These are phyloP conservation scores for Emergomyces pasteurianus DNA, from an alignment of 2,329 filamentous ascomycete genomes.

Conservation along the genomic window DNA sequence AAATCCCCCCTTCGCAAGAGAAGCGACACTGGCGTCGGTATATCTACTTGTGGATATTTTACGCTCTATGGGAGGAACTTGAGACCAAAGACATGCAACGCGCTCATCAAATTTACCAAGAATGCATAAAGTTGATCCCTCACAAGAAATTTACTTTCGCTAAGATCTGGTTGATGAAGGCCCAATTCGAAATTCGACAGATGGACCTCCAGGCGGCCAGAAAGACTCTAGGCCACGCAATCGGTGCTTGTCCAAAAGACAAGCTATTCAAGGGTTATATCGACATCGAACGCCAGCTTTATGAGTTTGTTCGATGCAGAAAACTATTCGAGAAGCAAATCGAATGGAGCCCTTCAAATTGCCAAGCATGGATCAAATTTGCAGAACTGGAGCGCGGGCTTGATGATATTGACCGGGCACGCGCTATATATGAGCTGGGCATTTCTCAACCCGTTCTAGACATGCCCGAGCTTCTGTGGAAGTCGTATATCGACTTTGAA, in stretches of 20 bases:
- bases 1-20: slow-evolving; percentile 87
- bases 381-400: slow-evolving; percentile 84
- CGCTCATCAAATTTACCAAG: slow-evolving; percentile 79
- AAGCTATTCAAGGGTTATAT: slow-evolving; percentile 91
- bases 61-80: slow-evolving; percentile 89
- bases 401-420: slow-evolving; percentile 75
- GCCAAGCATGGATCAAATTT: slow-evolving; percentile 92
- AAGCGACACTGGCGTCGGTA: slow-evolving; percentile 96
- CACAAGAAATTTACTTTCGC: slow-evolving; percentile 97
- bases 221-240: slow-evolving; percentile 78
- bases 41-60: slow-evolving; percentile 97
- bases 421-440: slow-evolving; percentile 86
- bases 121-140: slow-evolving; percentile 75
- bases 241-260: slow-evolving; percentile 93
- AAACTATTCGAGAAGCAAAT: slow-evolving; percentile 90
- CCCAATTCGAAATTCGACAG: slow-evolving; percentile 86
- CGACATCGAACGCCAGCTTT: slow-evolving; percentile 81
- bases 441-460: slow-evolving; percentile 73
- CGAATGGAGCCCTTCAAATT: slow-evolving; percentile 81
- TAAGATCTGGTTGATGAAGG: slow-evolving; percentile 89
- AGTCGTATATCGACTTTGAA: slow-evolving; percentile 97
- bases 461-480: slow-evolving; percentile 97
- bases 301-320: slow-evolving; percentile 85
- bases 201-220: slow-evolving; percentile 66
- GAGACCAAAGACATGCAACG: slow-evolving; percentile 66